Base-by-base conservation (phyloP, 768 basidiomycete species). In the Glaciozyma martinii region DNA sequence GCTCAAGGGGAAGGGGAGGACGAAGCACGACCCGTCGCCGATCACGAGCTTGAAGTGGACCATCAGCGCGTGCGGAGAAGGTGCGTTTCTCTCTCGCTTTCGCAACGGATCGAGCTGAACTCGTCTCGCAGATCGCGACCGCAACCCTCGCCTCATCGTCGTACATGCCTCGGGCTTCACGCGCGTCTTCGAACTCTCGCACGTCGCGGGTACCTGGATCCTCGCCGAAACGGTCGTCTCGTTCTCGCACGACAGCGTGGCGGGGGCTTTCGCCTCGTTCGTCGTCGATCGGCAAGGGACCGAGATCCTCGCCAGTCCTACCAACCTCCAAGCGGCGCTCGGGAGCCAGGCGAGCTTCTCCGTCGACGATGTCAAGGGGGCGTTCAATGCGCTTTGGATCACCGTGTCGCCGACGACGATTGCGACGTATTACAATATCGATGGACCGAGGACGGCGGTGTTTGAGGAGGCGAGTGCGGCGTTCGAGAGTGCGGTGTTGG, bases 11-110 rank as follows among this genome's bases (percentile, higher is more conserved):
- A 78, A 78, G 71, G 74, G 76, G 27, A 80, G 79, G 69, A 79
- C 77, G 61, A 78, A 78, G 60, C 76, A 75, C 25, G 76, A 79
- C 23, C 60, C 74, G 52, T 82, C 83, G 60, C 76, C 78, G 1
- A 76, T 87, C 13, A 76, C 76, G 23, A 80, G 81, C 1, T 74
- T 93, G 66, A 78, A 81, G 30, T 94, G 88, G 88, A 80, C 85
- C 0, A 80, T 89, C 8, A 80, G 82, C 56, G 76, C 80, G 3
- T 72, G 85, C 27, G 80, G 80, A 7, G 76, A 82, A 74, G 86
- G 88, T 80, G 58, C 32, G 76, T 69, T 2, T 7, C 33, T 27
- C 25, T 46, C 18, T 46, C 42, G 25, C 6, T 21, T 25, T 50
- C 25, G 46, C 46, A 19, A 46, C 23, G 30, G 21, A 13, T 16